A percentile compares a stretch with the other conserved stretches of the same genome.
Conservation (phyloP, 768 basidiomycete species). For the Daedaleopsis sinensis region DNA sequence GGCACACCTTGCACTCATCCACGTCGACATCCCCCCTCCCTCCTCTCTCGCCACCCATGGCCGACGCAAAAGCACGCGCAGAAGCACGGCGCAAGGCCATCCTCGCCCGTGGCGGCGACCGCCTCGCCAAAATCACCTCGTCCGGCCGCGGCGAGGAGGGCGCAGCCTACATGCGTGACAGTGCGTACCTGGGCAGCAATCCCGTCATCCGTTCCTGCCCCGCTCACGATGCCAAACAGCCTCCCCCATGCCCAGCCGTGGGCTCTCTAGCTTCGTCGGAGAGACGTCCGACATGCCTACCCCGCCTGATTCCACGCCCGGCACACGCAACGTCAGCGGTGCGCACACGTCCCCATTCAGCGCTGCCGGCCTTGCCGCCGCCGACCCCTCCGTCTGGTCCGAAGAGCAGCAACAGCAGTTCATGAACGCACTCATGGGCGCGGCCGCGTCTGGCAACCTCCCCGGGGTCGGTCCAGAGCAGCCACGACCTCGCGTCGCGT, state of each 20-base stretch:
- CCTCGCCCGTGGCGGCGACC: constrained; percentile 67
- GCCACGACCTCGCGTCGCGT: constrained; percentile 4
- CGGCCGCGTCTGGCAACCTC: constrained; percentile 8
- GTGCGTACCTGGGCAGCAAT: constrained; percentile 34
- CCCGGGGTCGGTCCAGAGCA: constrained; percentile 13
- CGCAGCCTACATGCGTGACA: constrained; percentile 54
- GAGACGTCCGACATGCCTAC: constrained; percentile 38
- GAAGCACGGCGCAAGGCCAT: constrained; percentile 82
- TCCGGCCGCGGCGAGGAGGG: constrained; percentile 74
- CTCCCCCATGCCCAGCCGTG: constrained; percentile 35
- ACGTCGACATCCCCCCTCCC: constrained; percentile 7
- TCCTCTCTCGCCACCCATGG: constrained; percentile 1
- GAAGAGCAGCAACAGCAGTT: constrained; percentile 71
- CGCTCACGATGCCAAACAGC: constrained; percentile 35
- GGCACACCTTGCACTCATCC: constrained; percentile 7
- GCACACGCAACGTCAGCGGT: constrained; percentile 16
- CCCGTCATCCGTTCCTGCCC: no score
- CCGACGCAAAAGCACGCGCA: constrained; percentile 52
- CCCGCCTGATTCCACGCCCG: constrained; percentile 22
- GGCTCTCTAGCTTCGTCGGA: constrained; percentile 40
- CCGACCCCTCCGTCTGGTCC: constrained; percentile 66
- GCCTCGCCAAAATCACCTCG: constrained; percentile 78
- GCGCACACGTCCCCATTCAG: constrained; percentile 26
- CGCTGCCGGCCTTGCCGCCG: constrained; percentile 25
- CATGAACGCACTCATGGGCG: constrained; percentile 62